A percentile compares a stretch with the other conserved stretches of the same genome.
These are phyloP conservation scores for Cladophialophora chaetospira DNA, from an alignment of 2,329 filamentous ascomycete genomes.

Conservation along the genomic window DNA sequence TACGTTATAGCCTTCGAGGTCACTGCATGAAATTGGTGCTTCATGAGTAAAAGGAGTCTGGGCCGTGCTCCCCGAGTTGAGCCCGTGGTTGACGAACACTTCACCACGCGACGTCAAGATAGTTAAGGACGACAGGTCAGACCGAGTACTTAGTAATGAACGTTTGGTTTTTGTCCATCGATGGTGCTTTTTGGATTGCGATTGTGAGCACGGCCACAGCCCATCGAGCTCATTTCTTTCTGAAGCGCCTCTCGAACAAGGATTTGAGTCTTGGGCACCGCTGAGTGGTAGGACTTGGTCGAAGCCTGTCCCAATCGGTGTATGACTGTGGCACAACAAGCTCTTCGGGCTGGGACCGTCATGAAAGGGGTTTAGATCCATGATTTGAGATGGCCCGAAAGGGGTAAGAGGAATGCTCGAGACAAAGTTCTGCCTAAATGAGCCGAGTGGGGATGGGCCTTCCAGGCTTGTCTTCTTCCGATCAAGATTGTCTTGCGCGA, in stretches of 20 bases:
- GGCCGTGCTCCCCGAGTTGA: too few relatives aligned
- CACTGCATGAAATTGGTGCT: too few relatives aligned
- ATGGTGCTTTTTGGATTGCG: not conserved
- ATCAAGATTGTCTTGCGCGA: not conserved
- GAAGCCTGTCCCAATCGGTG: conserved; percentile 15
- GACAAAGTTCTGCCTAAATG: conserved; percentile 2
- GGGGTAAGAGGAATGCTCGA: conserved; percentile 8
- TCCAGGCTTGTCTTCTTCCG: not conserved
- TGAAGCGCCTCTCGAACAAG: conserved; percentile 11
- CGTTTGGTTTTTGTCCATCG: not conserved
- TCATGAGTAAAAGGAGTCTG: too few relatives aligned
- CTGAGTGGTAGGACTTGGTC: not conserved
- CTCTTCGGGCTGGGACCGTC: conserved; percentile 22
- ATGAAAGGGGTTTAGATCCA: conserved; percentile 20
- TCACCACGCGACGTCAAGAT: too few relatives aligned
- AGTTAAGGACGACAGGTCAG: too few relatives aligned
- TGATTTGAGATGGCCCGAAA: conserved; percentile 17
- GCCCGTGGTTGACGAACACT: too few relatives aligned
- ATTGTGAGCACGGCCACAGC: conserved; percentile 1
- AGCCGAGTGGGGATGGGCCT: not conserved
- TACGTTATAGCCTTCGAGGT: too few relatives aligned
- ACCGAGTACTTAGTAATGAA: not conserved
- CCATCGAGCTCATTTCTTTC: conserved; percentile 17
- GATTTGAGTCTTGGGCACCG: not conserved
- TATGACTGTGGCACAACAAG: conserved; percentile 23